A percentile compares a stretch with the other conserved stretches of the same genome.
Evolutionary conservation across 257 asterid genomes (phyloP).

Genomic region (Paulownia fortunei): DNA sequence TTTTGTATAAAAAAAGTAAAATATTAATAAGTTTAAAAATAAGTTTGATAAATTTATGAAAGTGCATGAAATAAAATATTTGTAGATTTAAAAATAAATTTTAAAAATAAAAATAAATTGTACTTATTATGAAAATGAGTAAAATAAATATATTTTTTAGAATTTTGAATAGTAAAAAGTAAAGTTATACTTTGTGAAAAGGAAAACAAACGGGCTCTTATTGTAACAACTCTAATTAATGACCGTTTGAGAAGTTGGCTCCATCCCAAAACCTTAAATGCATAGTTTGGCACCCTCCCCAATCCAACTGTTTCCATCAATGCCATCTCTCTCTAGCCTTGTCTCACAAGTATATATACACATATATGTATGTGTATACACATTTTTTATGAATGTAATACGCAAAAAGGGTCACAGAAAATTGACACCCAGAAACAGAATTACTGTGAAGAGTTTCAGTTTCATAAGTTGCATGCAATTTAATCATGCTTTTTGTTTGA

Average conservation of each 20-base stretch:
- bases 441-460: constrained; percentile 20
- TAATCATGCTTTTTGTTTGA: constrained; percentile 25
- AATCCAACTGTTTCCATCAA: constrained; percentile 65
- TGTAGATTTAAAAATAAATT: no score
- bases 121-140: no score
- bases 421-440: constrained; percentile 39
- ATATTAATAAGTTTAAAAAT: no score
- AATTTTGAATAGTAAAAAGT: no score
- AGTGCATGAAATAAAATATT: no score
- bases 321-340: constrained; percentile 40
- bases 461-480: constrained; percentile 33
- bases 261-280: constrained; percentile 53
- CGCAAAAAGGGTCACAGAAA: constrained; percentile 32
- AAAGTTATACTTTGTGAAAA: no score
- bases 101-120: no score
- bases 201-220: no score
- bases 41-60: no score
- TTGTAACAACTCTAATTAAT: no score
- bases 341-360: constrained; percentile 16
- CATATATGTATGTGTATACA: not conserved
- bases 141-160: no score
- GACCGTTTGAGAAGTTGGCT: constrained; percentile 70
- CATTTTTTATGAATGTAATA: constrained; percentile 14
- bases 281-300: constrained; percentile 60
- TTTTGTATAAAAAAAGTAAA: no score